These are phyloP conservation scores for Backusella tuberculispora DNA, from an alignment of 192 early-diverging fungal species.

Conservation along the genomic window DNA sequence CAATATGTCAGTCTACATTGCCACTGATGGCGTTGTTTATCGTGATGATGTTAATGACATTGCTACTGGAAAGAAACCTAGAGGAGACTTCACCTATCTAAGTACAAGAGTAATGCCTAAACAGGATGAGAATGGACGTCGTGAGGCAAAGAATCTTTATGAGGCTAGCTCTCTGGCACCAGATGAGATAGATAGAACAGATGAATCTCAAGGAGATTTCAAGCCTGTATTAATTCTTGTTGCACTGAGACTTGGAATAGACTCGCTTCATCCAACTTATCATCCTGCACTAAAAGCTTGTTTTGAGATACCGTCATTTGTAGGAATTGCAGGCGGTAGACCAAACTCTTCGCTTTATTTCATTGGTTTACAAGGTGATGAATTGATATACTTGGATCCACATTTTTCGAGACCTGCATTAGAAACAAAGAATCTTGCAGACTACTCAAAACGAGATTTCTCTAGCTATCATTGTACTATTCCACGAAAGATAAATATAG, in stretches of 20 bases:
- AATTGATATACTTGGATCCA: conserved; percentile 91
- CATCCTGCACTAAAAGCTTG: conserved; percentile 72
- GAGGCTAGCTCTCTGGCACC: conserved; percentile 6
- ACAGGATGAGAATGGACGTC: conserved; percentile 32
- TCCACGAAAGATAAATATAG: conserved; percentile 74
- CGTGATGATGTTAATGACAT: conserved; percentile 66
- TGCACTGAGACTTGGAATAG: conserved; percentile 88
- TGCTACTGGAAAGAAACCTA: conserved; percentile 40
- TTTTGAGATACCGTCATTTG: conserved; percentile 75
- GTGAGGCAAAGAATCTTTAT: conserved; percentile 40
- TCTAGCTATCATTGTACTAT: conserved; percentile 82
- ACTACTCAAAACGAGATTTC: conserved; percentile 64
- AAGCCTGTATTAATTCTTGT: conserved; percentile 83
- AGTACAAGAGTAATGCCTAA: conserved; percentile 35
- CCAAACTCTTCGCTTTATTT: conserved; percentile 97
- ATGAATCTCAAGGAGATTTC: conserved; percentile 42
- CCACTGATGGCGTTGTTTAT: conserved; percentile 85
- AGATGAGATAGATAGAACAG: background rate
- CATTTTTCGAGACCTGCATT: conserved; percentile 80
- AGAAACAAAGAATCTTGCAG: conserved; percentile 50
- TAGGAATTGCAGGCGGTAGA: conserved; percentile 93
- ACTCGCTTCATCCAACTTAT: conserved; percentile 87
- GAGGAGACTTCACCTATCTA: conserved; percentile 36
- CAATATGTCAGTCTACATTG: conserved; percentile 73
- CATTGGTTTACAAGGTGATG: conserved; percentile 80